A percentile compares a stretch with the other conserved stretches of the same genome.
These are phyloP conservation scores for Cladosporium sp. DNA, from an alignment of 2,329 filamentous ascomycete genomes.

Conservation along the genomic window DNA sequence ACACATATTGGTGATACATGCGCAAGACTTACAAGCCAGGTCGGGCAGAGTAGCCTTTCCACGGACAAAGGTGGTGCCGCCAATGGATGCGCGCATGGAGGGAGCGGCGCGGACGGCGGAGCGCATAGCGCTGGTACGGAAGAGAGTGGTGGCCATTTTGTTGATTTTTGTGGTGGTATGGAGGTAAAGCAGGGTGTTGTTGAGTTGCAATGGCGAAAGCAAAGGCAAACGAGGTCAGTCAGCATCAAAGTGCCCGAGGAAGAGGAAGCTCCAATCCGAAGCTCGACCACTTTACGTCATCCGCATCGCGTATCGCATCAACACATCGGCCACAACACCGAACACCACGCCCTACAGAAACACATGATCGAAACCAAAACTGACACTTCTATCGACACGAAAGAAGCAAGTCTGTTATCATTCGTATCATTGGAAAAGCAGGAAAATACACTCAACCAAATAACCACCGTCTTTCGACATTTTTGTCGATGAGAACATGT, in stretches of 20 bases:
- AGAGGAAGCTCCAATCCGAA: slow-evolving; percentile 3
- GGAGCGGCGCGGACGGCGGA: slow-evolving; percentile 70
- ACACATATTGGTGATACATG: too few relatives aligned
- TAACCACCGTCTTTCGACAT: background rate
- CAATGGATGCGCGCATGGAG: slow-evolving; percentile 60
- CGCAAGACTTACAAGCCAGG: slow-evolving; percentile 63
- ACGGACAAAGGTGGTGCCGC: slow-evolving; percentile 76
- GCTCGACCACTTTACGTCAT: slow-evolving; percentile 5
- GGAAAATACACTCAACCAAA: background rate
- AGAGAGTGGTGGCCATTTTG: slow-evolving; percentile 73
- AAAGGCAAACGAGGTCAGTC: background rate
- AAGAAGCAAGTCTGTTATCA: background rate
- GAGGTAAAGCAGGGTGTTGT: slow-evolving; percentile 20
- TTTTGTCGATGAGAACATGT: background rate
- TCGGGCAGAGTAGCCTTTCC: slow-evolving; percentile 93
- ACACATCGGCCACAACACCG: background rate
- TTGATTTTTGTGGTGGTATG: slow-evolving; percentile 20
- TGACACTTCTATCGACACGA: background rate
- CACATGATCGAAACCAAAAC: background rate
- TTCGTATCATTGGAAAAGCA: background rate
- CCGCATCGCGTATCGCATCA: background rate
- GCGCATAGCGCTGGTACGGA: slow-evolving; percentile 71
- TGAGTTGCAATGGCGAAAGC: background rate
- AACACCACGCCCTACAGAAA: background rate
- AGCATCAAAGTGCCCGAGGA: slow-evolving; percentile 2